Conservation (phyloP, 805 yeast genomes). For the Ogataea haglerorum region DNA sequence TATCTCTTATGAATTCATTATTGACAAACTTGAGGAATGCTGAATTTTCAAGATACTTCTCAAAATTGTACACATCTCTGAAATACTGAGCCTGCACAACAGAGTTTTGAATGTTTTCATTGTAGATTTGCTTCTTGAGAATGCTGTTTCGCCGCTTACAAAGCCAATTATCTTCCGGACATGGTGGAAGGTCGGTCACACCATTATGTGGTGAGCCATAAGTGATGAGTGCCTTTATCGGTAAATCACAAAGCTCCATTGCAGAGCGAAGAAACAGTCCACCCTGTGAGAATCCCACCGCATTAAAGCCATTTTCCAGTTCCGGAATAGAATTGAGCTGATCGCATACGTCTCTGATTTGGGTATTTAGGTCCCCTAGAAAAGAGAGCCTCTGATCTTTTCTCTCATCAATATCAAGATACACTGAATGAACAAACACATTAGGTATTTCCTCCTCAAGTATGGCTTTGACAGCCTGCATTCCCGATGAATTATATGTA, state of each 20-base stretch:
- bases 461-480: constrained; percentile 43
- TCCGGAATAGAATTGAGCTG: constrained; percentile 45
- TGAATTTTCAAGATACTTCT: constrained; percentile 53
- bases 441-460: constrained; percentile 47
- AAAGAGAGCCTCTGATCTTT: constrained; percentile 55
- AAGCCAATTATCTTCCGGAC: constrained; percentile 52
- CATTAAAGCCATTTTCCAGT: constrained; percentile 58
- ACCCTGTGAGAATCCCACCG: constrained; percentile 80
- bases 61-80: constrained; percentile 52
- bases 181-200: constrained; percentile 62
- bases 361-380: constrained; percentile 55
- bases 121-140: constrained; percentile 60
- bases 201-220: constrained; percentile 86
- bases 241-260: constrained; percentile 52
- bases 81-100: constrained; percentile 75
- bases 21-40: constrained; percentile 61
- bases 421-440: constrained; percentile 50
- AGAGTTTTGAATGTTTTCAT: constrained; percentile 48
- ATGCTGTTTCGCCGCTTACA: constrained; percentile 54
- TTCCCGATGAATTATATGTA: constrained; percentile 58
- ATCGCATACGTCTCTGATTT: constrained; percentile 54
- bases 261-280: constrained; percentile 74
- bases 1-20: constrained; percentile 47
- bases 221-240: constrained; percentile 55
- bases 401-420: constrained; percentile 44